Evolutionary conservation across 2,329 filamentous ascomycete genomes (phyloP), one percentile per base, ranked within the genome.

Genomic region (Sporothrix sp.): DNA sequence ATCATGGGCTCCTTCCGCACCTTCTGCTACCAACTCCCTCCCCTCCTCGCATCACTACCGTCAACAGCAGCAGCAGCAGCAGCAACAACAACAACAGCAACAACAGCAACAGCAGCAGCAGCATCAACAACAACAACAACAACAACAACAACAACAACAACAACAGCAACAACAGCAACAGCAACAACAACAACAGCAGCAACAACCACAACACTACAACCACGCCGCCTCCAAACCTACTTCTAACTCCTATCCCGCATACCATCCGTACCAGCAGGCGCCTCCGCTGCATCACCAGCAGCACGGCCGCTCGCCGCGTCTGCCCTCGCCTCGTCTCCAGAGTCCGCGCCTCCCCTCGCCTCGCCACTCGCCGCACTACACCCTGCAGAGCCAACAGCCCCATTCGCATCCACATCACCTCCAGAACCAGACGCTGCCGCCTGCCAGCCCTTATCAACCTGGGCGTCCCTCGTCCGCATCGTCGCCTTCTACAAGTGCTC

Each of bases 11-110:
- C 50, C 39, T 25, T 51, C 36, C 42, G 52, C 23, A 50, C 61
- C 11, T 68, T 61, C 35, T 65, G 60, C 10, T 53, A 57, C 16
- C 59, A 63, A 25, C 30, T 13, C 23, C 43, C 20, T 18, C 14
- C 28, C 50, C 18, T n/a, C 36, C 40, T 36, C 46, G 33, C 37
- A 40, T 18, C 43, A 49, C 25, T 30, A 21, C 33, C n/a, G 21
- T 5, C 27, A 44, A 30, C 45, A 25, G 36, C 42, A 52, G 7
- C 35, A 46, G 37, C 50, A 30, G 28, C 38, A 28, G 16, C 39
- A 43, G 18, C 37, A 30, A n/a, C 44, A 33, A 40, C 36, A 51
- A 23, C 40, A 13, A 27, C 36, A 40, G 33, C 37, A n/a, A 16
- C 14, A 36, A 39, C 35, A 14, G 18, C 16, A 32, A 25, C 20